Evolutionary conservation across 176 grass and related monocot genomes (phyloP).

Genomic region (Raddia distichophylla): DNA sequence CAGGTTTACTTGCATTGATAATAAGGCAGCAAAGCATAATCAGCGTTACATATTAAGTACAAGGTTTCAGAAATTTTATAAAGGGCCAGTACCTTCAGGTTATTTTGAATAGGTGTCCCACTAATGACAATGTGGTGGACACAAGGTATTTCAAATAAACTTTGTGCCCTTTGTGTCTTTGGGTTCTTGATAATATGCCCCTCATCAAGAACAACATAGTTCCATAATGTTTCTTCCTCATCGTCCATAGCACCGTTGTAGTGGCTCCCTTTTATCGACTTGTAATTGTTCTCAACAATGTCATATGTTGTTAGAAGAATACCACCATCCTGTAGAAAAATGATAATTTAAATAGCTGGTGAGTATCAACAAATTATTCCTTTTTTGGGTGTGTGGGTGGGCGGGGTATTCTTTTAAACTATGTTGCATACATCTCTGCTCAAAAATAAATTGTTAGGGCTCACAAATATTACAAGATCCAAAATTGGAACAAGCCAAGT

Average conservation of each 20-base stretch:
- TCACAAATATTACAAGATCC: neutral
- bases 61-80: slow-evolving; percentile 22
- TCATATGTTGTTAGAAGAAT: slow-evolving; percentile 87
- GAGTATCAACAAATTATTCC: no score
- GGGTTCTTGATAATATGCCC: slow-evolving; percentile 89
- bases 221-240: slow-evolving; percentile 69
- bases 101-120: slow-evolving; percentile 91
- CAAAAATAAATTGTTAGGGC: neutral
- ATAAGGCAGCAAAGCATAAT: slow-evolving; percentile 1
- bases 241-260: slow-evolving; percentile 42
- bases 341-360: neutral
- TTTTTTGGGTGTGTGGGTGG: no score
- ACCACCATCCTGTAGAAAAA: slow-evolving; percentile 70
- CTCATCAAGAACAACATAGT: slow-evolving; percentile 90
- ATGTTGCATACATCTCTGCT: neutral
- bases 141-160: slow-evolving; percentile 81
- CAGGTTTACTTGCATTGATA: slow-evolving; percentile 21
- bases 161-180: slow-evolving; percentile 52
- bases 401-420: neutral
- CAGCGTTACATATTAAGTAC: neutral
- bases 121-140: slow-evolving; percentile 75
- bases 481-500: slow-evolving; percentile 1
- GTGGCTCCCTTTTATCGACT: slow-evolving; percentile 61
- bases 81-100: slow-evolving; percentile 39
- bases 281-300: slow-evolving; percentile 79